Base-by-base conservation (phyloP, 2,329 filamentous ascomycete genomes). In the Neofusicoccum kwambonambiense region DNA sequence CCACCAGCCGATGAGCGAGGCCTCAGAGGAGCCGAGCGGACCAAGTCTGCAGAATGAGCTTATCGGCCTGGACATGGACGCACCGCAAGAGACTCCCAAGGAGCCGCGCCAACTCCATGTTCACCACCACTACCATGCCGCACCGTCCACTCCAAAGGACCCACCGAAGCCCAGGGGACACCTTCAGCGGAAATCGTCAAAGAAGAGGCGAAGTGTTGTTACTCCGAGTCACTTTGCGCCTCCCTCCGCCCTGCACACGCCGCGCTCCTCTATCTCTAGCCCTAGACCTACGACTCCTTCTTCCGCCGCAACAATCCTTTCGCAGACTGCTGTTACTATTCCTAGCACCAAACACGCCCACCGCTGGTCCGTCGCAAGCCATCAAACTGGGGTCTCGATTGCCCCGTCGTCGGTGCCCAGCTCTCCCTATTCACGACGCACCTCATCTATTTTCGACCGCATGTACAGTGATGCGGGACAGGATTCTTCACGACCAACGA, bases 41-140 rank as follows among this genome's bases (percentile, higher is more conserved):
- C 81, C 83, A 2, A 90, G 86, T 0, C 79, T 97, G 60, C 84
- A 88, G 65, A 87, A 91, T 47, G 93, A 97, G 75, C 83, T 96
- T 27, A 86, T 85, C 27, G 27, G 27, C 31, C 64, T 68, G 27
- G 76, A 78, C 19, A 67, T 69, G 44, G 52, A 60, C 35, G n/a
- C 34, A 37, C 19, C 51, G 2, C 31, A 64, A 22, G 41, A 64
- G 44, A 6, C 45, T 71, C 79, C 34, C 76, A 79, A 37, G 22
- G 51, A 58, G 19, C 52, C 45, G 35, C 35, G 34, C 22, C 54
- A 44, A 71, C 80, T 97, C 13, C 94, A 97, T 71, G 91, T 98
- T 51, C 94, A 98, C 73, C 93, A 98, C 72, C 94, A 98, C 74
- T 97, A 97, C 73, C 93, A 97, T 69, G 86, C 47, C 35, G 47